Evolutionary conservation across 331 rosid genomes (phyloP), one percentile per base, ranked within the genome.

Genomic region (Malus hybrid): DNA sequence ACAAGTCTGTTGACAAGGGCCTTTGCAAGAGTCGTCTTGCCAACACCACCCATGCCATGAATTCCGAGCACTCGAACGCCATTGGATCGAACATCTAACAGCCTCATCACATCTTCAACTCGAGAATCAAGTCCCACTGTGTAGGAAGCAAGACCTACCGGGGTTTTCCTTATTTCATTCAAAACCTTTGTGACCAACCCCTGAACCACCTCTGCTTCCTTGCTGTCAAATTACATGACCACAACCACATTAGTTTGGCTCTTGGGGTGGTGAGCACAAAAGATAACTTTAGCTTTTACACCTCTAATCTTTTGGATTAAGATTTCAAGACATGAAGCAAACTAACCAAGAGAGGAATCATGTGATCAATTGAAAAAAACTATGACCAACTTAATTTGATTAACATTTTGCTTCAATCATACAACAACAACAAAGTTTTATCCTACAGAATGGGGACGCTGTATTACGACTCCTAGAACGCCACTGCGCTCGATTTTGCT

Each of bases 21-120:
- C 84, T 83, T 84, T 54, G 90, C 93, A 9, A 91, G 86, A 2
- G 97, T 91, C 42, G 97, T 87, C 73, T 91, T 91, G 28, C 93
- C 96, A 62, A 89, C 57, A 16, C 96, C 93, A 10, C 90, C 93
- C 81, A 77, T 76, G 13, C 96, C 96, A 78, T 83, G 78, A 32
- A 89, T 42, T 36, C 90, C 97, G 29, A 91, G 7, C 20, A 89
- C 85, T 56, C 46, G 65, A 7, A 86, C 56, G 12, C 70, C 82
- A 6, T 81, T 87, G 82, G 87, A 82, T 63, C 69, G 67, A 39
- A 81, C 11, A 67, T 89, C 79, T 18, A 89, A 46, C 61, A 68
- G 2, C 16, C 42, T 33, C 69, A 63, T 59, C 69, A 76, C 31
- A 15, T 74, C 46, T 33, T 72, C 79, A 66, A 87, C 75, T 13